A percentile compares a stretch with the other conserved stretches of the same genome.
Conservation (phyloP, 768 basidiomycete species). For the Lactarius indigo region DNA sequence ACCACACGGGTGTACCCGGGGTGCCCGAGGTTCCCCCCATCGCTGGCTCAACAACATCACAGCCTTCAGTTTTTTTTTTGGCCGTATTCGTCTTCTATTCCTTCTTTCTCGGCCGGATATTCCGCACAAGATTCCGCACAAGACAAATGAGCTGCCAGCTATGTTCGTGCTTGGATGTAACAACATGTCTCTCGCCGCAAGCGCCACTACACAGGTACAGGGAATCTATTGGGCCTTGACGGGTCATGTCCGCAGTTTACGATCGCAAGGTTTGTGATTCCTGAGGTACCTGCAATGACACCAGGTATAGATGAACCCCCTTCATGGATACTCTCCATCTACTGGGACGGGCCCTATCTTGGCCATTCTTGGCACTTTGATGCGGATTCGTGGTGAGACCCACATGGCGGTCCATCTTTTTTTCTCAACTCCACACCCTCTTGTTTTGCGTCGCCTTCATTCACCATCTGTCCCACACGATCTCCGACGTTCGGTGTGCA, state of each 20-base stretch:
- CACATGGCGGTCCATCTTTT: conserved; percentile 67
- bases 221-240: conserved; percentile 59
- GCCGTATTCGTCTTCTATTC: conserved; percentile 7
- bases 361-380: conserved; percentile 5
- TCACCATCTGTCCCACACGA: background rate
- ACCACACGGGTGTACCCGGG: background rate
- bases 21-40: background rate
- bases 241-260: conserved; percentile 27
- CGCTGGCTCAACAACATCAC: background rate
- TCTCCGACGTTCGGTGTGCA: background rate
- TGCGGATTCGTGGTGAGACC: conserved; percentile 72
- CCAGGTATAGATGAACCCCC: conserved; percentile 45
- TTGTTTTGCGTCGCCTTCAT: background rate
- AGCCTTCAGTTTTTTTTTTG: background rate
- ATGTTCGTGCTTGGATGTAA: conserved; percentile 10
- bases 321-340: background rate
- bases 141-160: background rate
- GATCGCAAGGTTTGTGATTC: background rate
- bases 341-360: background rate
- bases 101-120: conserved; percentile 7
- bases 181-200: conserved; percentile 25
- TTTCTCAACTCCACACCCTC: background rate
- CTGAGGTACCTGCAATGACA: conserved; percentile 30
- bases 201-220: conserved; percentile 31
- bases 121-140: background rate